phyloP scores from a whole-genome alignment of 345 rosid genomes.

The Gossypium raimondii region DNA sequence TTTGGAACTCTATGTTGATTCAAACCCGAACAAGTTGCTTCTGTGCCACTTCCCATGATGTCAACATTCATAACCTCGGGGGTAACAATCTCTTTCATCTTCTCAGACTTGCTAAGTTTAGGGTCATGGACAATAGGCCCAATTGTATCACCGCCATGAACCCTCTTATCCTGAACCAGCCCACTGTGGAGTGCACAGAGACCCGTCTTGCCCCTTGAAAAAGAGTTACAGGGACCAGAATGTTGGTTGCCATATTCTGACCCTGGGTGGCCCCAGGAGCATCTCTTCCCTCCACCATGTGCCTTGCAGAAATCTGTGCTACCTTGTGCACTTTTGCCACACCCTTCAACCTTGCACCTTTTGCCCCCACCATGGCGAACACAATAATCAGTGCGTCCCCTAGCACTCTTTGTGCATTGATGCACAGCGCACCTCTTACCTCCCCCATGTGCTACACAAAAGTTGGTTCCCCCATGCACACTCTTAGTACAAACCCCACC shows the following conservation, averaged over 20 bases:
- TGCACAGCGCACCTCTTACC: constrained; percentile 90
- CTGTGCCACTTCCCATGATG: constrained; percentile 23
- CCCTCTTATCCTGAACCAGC: constrained; percentile 71
- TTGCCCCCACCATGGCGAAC: constrained; percentile 99
- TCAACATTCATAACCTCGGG: constrained; percentile 62
- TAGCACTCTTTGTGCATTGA: constrained; percentile 93
- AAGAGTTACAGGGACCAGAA: constrained; percentile 71
- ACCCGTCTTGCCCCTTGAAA: constrained; percentile 85
- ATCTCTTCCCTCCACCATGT: constrained; percentile 95
- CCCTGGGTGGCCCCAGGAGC: constrained; percentile 89
- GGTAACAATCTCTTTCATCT: constrained; percentile 42
- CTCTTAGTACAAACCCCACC: constrained; percentile 83
- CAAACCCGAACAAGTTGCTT: constrained; percentile 33
- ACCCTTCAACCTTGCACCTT: constrained; percentile 80
- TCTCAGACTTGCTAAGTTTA: constrained; percentile 38
- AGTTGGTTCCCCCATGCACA: constrained; percentile 97
- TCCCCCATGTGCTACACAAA: constrained; percentile 94
- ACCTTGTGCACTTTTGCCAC: constrained; percentile 97
- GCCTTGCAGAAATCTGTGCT: constrained; percentile 97
- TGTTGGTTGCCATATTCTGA: constrained; percentile 53
- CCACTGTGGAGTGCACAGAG: constrained; percentile 82
- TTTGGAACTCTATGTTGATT: constrained; percentile 31
- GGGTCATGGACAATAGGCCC: constrained; percentile 55
- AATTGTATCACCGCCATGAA: constrained; percentile 70
- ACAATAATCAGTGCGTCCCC: constrained; percentile 91